Conservation (phyloP, 1,284 basidiomycete genomes). For the Sanghuangporus weigelae region DNA sequence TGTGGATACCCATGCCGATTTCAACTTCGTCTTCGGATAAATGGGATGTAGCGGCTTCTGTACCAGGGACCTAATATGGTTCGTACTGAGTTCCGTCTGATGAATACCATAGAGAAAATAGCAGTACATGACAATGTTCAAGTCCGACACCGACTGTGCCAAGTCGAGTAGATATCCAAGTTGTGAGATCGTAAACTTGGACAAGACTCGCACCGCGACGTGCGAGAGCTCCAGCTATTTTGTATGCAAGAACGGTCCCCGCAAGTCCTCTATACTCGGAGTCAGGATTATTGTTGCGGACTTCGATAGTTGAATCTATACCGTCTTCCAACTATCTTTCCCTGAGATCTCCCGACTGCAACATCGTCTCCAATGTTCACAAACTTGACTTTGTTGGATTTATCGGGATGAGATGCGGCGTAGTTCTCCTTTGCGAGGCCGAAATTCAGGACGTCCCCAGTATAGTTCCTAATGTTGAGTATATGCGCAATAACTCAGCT, state of each 20-base stretch:
- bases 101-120: neutral
- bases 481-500: slow-evolving; percentile 1
- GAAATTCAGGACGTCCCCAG: slow-evolving; percentile 90
- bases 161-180: slow-evolving; percentile 60
- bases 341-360: slow-evolving; percentile 76
- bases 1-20: slow-evolving; percentile 90
- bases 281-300: neutral
- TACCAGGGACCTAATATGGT: slow-evolving; percentile 70
- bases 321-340: slow-evolving; percentile 78
- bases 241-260: slow-evolving; percentile 89
- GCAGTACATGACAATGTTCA: slow-evolving; percentile 81
- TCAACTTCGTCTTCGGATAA: slow-evolving; percentile 69
- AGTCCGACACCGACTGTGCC: slow-evolving; percentile 89
- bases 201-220: slow-evolving; percentile 68
- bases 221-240: slow-evolving; percentile 83
- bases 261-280: slow-evolving; percentile 63
- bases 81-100: neutral
- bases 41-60: slow-evolving; percentile 54
- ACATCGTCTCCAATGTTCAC: slow-evolving; percentile 91
- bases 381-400: slow-evolving; percentile 67
- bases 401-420: slow-evolving; percentile 63
- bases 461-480: slow-evolving; percentile 59
- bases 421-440: slow-evolving; percentile 88
- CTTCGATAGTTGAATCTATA: slow-evolving; percentile 21
- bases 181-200: slow-evolving; percentile 65